Evolutionary conservation across 2,329 filamentous ascomycete species (phyloP).

Genomic region (Aspergillus flavus): DNA sequence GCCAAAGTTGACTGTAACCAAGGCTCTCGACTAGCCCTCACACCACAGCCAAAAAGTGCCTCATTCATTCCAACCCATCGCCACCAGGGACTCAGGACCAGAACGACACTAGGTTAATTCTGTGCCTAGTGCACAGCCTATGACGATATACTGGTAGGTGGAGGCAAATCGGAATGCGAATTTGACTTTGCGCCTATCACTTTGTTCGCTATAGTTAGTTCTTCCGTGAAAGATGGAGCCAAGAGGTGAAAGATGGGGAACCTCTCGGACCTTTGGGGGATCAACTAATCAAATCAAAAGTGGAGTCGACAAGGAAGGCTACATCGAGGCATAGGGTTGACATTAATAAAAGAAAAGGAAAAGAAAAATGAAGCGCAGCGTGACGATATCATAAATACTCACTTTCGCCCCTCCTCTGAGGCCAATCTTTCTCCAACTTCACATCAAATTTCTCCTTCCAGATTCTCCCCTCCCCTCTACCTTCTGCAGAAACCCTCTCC

Average conservation of each 20-base stretch:
- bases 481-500: background rate
- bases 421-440: background rate
- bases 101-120: background rate
- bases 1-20: slow-evolving; percentile 4
- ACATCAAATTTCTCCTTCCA: slow-evolving; percentile 5
- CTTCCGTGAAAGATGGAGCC: slow-evolving; percentile 2
- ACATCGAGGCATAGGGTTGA: slow-evolving; percentile 2
- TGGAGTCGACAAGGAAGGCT: slow-evolving; percentile 10
- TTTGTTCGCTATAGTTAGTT: slow-evolving; percentile 7
- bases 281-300: slow-evolving; percentile 7
- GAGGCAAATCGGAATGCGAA: slow-evolving; percentile 5
- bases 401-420: slow-evolving; percentile 6
- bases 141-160: slow-evolving; percentile 8
- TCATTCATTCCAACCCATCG: slow-evolving; percentile 5
- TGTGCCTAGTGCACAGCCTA: slow-evolving; percentile 2
- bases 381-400: slow-evolving; percentile 14
- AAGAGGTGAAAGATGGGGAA: slow-evolving; percentile 13
- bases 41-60: slow-evolving; percentile 3
- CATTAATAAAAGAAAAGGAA: slow-evolving; percentile 8
- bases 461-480: background rate
- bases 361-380: background rate
- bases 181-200: slow-evolving; percentile 4
- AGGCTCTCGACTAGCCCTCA: background rate
- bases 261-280: slow-evolving; percentile 4
- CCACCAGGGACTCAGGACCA: slow-evolving; percentile 5